These are phyloP conservation scores for Debaryomyces psychrophilus DNA, from an alignment of 1,139 yeast genomes.

Conservation along the genomic window DNA sequence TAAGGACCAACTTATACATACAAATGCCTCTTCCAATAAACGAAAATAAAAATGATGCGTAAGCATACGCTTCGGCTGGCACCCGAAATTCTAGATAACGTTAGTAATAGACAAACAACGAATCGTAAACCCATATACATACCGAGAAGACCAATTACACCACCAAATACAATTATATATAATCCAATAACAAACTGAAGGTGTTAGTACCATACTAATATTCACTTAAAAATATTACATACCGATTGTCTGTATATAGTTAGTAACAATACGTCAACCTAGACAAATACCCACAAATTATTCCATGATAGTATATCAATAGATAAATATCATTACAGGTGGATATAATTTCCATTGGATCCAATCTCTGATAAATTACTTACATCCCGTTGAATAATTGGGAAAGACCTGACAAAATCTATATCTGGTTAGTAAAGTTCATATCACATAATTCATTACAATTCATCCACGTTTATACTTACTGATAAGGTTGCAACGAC, in stretches of 20 bases:
- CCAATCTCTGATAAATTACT: slow-evolving; percentile 24
- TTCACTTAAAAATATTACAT: slow-evolving; percentile 12
- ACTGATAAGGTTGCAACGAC: slow-evolving; percentile 64
- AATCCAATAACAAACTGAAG: slow-evolving; percentile 55
- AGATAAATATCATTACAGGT: background rate
- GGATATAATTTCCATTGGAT: background rate
- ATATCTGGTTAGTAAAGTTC: slow-evolving; percentile 24
- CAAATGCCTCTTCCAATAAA: slow-evolving; percentile 82
- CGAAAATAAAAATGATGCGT: slow-evolving; percentile 80
- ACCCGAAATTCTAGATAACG: slow-evolving; percentile 55
- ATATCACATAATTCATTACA: background rate
- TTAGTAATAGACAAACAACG: slow-evolving; percentile 17
- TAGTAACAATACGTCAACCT: background rate
- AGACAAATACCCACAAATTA: background rate
- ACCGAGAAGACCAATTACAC: slow-evolving; percentile 57
- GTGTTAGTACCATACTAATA: slow-evolving; percentile 2
- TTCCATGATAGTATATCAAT: background rate
- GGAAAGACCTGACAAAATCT: slow-evolving; percentile 59
- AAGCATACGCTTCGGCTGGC: slow-evolving; percentile 68
- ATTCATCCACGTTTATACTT: slow-evolving; percentile 25
- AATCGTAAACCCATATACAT: slow-evolving; percentile 24
- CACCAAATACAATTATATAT: slow-evolving; percentile 59
- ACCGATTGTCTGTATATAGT: slow-evolving; percentile 20
- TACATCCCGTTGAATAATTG: slow-evolving; percentile 62
- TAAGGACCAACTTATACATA: slow-evolving; percentile 31